phyloP scores from a whole-genome alignment of 139 green algal genomes.

The Picochlorum sp. region DNA sequence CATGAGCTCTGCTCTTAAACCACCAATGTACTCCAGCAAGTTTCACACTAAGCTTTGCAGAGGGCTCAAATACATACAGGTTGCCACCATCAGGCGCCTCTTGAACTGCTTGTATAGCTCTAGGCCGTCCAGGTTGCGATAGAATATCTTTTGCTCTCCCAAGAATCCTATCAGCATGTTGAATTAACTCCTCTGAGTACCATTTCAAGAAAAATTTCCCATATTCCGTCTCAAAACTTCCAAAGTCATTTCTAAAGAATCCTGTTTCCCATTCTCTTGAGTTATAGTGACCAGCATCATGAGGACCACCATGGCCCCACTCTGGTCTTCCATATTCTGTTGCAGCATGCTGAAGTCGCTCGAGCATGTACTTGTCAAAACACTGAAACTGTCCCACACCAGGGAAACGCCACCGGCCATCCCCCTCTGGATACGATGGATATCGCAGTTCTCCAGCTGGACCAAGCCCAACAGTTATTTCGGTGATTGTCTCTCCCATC shows the following conservation, averaged over 20 bases:
- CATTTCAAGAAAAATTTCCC: slow-evolving; percentile 90
- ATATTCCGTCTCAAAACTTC: slow-evolving; percentile 83
- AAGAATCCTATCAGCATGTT: slow-evolving; percentile 81
- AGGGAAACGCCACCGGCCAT: slow-evolving; percentile 90
- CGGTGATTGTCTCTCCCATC: slow-evolving; percentile 64
- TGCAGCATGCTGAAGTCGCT: slow-evolving; percentile 52
- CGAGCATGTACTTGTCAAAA: slow-evolving; percentile 97
- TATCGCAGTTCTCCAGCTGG: slow-evolving; percentile 97
- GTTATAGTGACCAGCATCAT: slow-evolving; percentile 94
- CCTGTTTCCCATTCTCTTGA: slow-evolving; percentile 73
- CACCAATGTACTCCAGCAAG: slow-evolving; percentile 98
- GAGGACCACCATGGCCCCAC: slow-evolving; percentile 80
- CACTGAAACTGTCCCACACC: slow-evolving; percentile 98
- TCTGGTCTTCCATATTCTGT: slow-evolving; percentile 64
- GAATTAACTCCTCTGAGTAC: slow-evolving; percentile 80
- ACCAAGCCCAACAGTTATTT: slow-evolving; percentile 92
- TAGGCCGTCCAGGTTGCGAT: slow-evolving; percentile 47
- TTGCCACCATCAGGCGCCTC: slow-evolving; percentile 25
- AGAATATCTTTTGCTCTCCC: slow-evolving; percentile 45
- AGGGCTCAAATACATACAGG: slow-evolving; percentile 27
- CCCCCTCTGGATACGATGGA: slow-evolving; percentile 90
- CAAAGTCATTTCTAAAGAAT: slow-evolving; percentile 79
- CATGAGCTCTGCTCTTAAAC: slow-evolving; percentile 88
- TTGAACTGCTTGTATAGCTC: slow-evolving; percentile 38
- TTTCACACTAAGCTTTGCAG: slow-evolving; percentile 74